Evolutionary conservation across 108 stramenopile species (phyloP).

Genomic region (Discostella stelligeroides): DNA sequence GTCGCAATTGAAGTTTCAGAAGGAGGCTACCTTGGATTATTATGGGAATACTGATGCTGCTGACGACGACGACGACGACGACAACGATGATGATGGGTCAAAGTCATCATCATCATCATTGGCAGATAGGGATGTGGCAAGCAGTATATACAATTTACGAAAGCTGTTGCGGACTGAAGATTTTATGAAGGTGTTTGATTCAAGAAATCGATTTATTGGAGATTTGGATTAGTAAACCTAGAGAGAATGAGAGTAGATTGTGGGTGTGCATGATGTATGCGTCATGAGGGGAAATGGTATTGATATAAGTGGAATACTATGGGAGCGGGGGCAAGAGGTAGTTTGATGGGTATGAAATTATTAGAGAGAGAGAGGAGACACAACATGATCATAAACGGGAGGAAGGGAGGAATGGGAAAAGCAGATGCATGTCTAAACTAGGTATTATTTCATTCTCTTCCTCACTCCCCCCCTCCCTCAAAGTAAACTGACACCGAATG

Average conservation of each 20-base stretch:
- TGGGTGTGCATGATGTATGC: too few species aligned
- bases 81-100: constrained; percentile 29
- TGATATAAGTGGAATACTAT: background rate
- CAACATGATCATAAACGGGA: too few species aligned
- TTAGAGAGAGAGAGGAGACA: too few species aligned
- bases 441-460: too few species aligned
- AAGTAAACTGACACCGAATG: too few species aligned
- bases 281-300: background rate
- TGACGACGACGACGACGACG: constrained; percentile 29
- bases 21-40: constrained; percentile 21
- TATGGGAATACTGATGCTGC: constrained; percentile 52
- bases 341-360: too few species aligned
- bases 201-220: constrained; percentile 83
- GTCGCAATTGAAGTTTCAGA: constrained; percentile 44
- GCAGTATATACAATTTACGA: constrained; percentile 66
- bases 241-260: background rate
- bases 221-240: constrained; percentile 47
- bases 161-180: constrained; percentile 64
- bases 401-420: too few species aligned
- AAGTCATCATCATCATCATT: constrained; percentile 30
- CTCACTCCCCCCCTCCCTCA: too few species aligned
- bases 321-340: background rate
- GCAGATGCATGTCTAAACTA: too few species aligned
- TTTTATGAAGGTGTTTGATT: constrained; percentile 80
- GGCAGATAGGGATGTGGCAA: constrained; percentile 71